Base-by-base conservation (phyloP, 179 eudicot genomes). In the Vitellaria paradoxa region DNA sequence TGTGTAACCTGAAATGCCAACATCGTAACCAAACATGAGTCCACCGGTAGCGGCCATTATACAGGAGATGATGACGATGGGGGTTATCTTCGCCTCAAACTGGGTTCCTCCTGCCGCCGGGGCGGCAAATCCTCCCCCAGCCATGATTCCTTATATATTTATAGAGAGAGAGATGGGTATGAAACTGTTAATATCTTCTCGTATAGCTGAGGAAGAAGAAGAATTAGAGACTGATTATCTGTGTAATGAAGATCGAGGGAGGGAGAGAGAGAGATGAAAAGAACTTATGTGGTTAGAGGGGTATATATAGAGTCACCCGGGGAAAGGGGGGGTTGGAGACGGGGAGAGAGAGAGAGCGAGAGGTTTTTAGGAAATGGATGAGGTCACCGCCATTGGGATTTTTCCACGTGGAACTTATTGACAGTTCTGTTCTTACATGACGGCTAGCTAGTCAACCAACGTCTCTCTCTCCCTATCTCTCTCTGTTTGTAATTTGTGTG, bases 1-100 rank as follows among this genome's bases (percentile, higher is more conserved):
- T 13, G 46, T 13, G 1, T 21, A 69, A 94, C 99, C 99, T 77
- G 99, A 95, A 70, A 95, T 87, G 7, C 99, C 99, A 56, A 95
- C 92, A 42, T 95, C 99, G 55, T 95, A 95, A 24, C 99, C 99
- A 66, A 94, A 94, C 97, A 94, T 92, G 70, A 94, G 96, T 66
- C 98, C 98, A 3, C 98, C 98, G 62, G 97, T 91, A 65, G 99
- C 99, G 13, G 99, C 99, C 99, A 95, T 87, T 53, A 95, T 87
- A 71, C 97, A 95, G 0, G 99, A 93, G 30, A 95, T 83, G 74
- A 95, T 87, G 14, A 95, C 99, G 6, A 95, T 89, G 1, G 98
- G 97, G 1, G 98, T 94, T 8, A 94, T 94, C 85, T 94, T 94
- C 2, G 98, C 98, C 86, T 94, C 99, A 42, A 95, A 95, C 21